phyloP scores from a whole-genome alignment of 345 rosid species.

The Lepidium africanum region DNA sequence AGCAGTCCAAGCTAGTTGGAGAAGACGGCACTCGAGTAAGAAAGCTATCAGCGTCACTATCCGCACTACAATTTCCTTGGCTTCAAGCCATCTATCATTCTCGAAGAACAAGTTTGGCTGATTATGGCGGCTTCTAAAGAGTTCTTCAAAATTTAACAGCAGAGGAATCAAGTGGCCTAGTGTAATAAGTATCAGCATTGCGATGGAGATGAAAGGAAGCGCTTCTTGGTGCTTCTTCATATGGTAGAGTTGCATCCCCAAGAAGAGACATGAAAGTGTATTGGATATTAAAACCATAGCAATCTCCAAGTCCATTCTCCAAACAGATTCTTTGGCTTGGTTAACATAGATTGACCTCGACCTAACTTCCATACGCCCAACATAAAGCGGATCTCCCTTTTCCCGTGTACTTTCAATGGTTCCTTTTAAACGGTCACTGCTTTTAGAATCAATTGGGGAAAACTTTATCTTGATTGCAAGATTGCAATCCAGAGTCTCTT shows the following conservation, averaged over 20 bases:
- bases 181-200: conserved; percentile 58
- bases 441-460: conserved; percentile 46
- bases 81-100: conserved; percentile 78
- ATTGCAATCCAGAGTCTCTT: conserved; percentile 50
- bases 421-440: conserved; percentile 48
- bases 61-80: conserved; percentile 73
- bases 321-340: conserved; percentile 68
- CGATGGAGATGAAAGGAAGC: conserved; percentile 60
- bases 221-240: conserved; percentile 62
- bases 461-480: conserved; percentile 47
- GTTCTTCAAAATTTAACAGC: conserved; percentile 68
- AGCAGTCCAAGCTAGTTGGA: conserved; percentile 69
- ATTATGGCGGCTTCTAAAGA: conserved; percentile 36
- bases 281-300: conserved; percentile 65
- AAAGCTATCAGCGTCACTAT: conserved; percentile 77
- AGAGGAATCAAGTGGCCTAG: conserved; percentile 79
- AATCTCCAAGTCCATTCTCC: conserved; percentile 92
- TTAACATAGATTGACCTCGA: conserved; percentile 46
- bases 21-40: conserved; percentile 70
- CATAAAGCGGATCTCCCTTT: conserved; percentile 57
- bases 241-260: conserved; percentile 68
- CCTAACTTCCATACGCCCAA: conserved; percentile 45
- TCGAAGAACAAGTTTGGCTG: conserved; percentile 54
- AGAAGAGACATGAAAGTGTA: conserved; percentile 60
- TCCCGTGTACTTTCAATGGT: conserved; percentile 54